phyloP scores from a whole-genome alignment of 2,329 filamentous ascomycete genomes.

The Sclerotinia spermophila region DNA sequence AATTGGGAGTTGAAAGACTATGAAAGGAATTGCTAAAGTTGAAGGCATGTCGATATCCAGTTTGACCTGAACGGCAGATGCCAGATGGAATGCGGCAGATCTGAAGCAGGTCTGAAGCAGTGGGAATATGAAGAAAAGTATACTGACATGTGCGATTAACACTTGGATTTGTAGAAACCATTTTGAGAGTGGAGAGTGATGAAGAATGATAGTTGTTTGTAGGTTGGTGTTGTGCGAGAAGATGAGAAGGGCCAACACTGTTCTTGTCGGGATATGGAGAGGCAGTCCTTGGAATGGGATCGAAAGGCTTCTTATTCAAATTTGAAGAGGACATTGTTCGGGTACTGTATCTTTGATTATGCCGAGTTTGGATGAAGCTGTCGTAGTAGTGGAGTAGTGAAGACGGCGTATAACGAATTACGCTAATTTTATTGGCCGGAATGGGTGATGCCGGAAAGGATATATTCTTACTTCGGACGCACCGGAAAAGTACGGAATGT shows the following conservation, averaged over 20 bases:
- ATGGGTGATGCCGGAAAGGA: slow-evolving; percentile 18
- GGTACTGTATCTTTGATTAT: slow-evolving; percentile 12
- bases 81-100: background rate
- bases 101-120: background rate
- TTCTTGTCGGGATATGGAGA: slow-evolving; percentile 35
- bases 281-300: slow-evolving; percentile 31
- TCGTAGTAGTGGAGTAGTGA: slow-evolving; percentile 15
- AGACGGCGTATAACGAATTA: slow-evolving; percentile 14
- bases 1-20: background rate
- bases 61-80: background rate
- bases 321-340: slow-evolving; percentile 14
- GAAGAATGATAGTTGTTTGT: slow-evolving; percentile 31
- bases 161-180: slow-evolving; percentile 16
- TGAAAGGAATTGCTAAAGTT: background rate
- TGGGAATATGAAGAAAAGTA: slow-evolving; percentile 37
- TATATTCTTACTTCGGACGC: slow-evolving; percentile 7
- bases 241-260: slow-evolving; percentile 29
- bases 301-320: slow-evolving; percentile 20
- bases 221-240: slow-evolving; percentile 28
- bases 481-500: slow-evolving; percentile 17
- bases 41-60: background rate
- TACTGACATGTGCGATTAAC: slow-evolving; percentile 53
- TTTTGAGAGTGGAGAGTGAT: slow-evolving; percentile 33
- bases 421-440: slow-evolving; percentile 19
- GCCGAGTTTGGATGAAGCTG: slow-evolving; percentile 15